A percentile compares a stretch with the other conserved stretches of the same genome.
phyloP scores from a whole-genome alignment of 345 rosid genomes.

The Pseudoturritis turrita region DNA sequence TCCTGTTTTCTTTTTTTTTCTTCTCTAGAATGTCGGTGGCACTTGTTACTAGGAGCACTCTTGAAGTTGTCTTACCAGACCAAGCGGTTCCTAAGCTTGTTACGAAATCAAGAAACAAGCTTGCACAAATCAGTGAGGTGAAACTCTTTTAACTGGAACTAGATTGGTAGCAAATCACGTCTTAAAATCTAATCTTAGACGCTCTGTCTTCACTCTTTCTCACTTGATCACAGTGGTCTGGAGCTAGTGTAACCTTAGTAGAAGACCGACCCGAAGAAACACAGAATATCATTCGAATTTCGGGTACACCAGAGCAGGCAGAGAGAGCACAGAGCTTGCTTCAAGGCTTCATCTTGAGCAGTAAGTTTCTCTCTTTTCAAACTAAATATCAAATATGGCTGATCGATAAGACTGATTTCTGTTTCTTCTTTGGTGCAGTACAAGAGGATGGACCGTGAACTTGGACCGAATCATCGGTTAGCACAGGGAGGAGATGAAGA shows the following conservation, averaged over 20 bases:
- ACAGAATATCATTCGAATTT: conserved; percentile 72
- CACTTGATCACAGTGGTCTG: conserved; percentile 61
- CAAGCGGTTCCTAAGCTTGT: conserved; percentile 78
- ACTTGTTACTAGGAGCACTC: conserved; percentile 88
- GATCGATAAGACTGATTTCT: neutral
- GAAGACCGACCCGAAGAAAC: conserved; percentile 68
- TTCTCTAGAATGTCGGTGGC: conserved; percentile 58
- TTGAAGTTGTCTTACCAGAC: conserved; percentile 93
- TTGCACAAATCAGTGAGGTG: conserved; percentile 93
- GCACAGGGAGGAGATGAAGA: neutral
- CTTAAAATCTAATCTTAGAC: neutral
- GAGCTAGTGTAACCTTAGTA: conserved; percentile 77
- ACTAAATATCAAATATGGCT: neutral
- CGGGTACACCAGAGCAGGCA: conserved; percentile 94
- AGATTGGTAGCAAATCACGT: neutral
- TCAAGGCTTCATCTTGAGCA: conserved; percentile 95
- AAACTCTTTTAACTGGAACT: conserved; percentile 11
- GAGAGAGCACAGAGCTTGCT: conserved; percentile 98
- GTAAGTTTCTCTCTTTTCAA: conserved; percentile 42
- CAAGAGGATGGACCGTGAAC: conserved; percentile 67
- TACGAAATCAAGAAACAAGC: conserved; percentile 84
- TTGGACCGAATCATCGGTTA: neutral
- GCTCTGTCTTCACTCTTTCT: neutral
- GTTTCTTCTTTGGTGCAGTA: conserved; percentile 41
- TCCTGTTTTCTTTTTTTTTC: neutral